Evolutionary conservation across 352 stramenopile genomes (phyloP).

Genomic region (Phytophthora pisi): DNA sequence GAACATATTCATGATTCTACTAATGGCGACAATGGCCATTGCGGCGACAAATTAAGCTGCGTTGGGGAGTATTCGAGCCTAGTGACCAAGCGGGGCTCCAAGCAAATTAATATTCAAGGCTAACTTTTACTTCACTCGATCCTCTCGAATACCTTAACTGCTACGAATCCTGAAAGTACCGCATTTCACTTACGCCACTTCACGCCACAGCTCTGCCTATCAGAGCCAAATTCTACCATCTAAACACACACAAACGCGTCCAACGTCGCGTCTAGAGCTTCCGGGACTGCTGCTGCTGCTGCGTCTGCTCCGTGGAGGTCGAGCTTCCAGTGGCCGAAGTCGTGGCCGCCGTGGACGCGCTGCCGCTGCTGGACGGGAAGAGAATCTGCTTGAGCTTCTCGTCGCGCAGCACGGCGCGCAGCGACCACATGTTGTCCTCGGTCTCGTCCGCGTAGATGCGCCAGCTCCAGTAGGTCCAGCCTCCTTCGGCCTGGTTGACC

Average conservation of each 20-base stretch:
- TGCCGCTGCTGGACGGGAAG: slow-evolving; percentile 25
- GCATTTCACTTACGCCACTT: too few relatives aligned
- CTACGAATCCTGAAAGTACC: too few relatives aligned
- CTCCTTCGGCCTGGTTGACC: slow-evolving; percentile 54
- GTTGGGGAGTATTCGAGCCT: too few relatives aligned
- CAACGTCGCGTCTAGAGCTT: not conserved
- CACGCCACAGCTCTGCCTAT: too few relatives aligned
- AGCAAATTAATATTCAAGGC: too few relatives aligned
- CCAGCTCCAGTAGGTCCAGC: slow-evolving; percentile 83
- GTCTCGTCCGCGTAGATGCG: slow-evolving; percentile 69
- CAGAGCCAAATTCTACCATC: too few relatives aligned
- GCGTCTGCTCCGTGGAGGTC: slow-evolving; percentile 12
- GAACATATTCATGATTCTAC: not conserved
- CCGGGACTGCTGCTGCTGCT: slow-evolving; percentile 25
- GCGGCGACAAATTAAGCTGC: not conserved
- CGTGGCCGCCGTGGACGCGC: slow-evolving; percentile 8
- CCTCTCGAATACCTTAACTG: too few relatives aligned
- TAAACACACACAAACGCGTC: too few relatives aligned
- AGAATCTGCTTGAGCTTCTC: slow-evolving; percentile 40
- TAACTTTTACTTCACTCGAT: too few relatives aligned
- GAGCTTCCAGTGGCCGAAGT: slow-evolving; percentile 6
- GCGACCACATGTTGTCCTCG: slow-evolving; percentile 66
- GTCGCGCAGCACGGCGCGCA: slow-evolving; percentile 62
- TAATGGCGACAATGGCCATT: not conserved
- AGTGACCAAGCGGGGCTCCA: too few relatives aligned